Evolutionary conservation across 768 basidiomycete genomes (phyloP), one percentile per base, ranked within the genome.

Genomic region (Pholiota molesta): DNA sequence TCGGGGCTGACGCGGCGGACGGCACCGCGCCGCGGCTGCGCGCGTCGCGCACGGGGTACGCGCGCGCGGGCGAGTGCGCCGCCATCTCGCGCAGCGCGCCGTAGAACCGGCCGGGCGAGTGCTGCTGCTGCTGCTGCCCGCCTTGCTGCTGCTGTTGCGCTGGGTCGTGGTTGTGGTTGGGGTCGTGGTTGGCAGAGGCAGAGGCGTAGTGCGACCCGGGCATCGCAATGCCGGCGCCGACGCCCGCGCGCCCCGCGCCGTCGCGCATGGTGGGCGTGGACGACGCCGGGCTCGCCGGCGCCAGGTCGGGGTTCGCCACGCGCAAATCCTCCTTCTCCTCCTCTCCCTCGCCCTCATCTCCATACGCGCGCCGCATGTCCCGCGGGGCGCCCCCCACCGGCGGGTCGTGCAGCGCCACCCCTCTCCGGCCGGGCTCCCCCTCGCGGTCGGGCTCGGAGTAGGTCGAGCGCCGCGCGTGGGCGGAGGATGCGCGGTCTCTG

Each of bases 31-130:
- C 33, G 31, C 53, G 35, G 3, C 16, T 33, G n/a, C 33, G 57
- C 8, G 13, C 45, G 47, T 9, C 28, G 47, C 28, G 57, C n/a
- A 58, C 57, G 28, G 59, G 59, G 26, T 60, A 60, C 13, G 51
- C 59, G 17, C 59, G 59, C 26, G 39, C 26, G 29, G 59, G 59
- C 3, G 59, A 60, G 31, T 52, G 26, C 19, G 39, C 45, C 40
- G 52, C 53, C 40, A 60, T 39, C 23, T 28, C 52, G n/a, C 59
- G 51, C 35, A 60, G 52, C n/a, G 52, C 51, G 28, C 40, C 51
- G 52, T 60, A 60, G 39, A 35, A 54, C 7, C 52, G 17, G 17
- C 52, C 28, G 3, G 52, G 52, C 16, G 55, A 56, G 8, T 39
- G 39, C 6, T n/a, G 26, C 3, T 16, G 39, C 3, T 44, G 39